Base-by-base conservation (phyloP, 345 rosid species). In the Hibiscus syriacus region DNA sequence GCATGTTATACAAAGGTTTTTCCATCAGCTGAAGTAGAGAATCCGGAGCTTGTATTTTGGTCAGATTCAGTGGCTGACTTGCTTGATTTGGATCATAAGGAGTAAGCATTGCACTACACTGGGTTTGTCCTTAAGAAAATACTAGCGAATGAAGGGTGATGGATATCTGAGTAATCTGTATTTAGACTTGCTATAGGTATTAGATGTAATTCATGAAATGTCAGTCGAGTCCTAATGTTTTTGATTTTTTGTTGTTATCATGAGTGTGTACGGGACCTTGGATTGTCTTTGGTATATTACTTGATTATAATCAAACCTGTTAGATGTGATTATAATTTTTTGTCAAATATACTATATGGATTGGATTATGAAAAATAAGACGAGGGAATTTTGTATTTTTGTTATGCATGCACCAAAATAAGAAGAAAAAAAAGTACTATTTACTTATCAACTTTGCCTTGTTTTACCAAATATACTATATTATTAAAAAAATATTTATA, bases 21-120 rank as follows among this genome's bases (percentile, higher is more conserved):
- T 0, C 96, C 99, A 17, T 91, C 98, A 19, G 97, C 77, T 69
- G 84, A 85, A 75, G 92, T 86, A 25, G 99, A 94, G 66, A 81
- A 88, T 81, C 98, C 98, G 49, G 86, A 89, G 80, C 89, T 94
- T 45, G 96, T 94, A 71, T 90, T 88, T 1, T 91, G 98, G 99
- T 94, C 99, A 38, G 90, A 85, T 5, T 88, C 96, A 27, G 97
- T 89, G 60, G 93, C 92, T 2, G 84, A 82, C 63, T 68, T 84
- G 61, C 87, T 94, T 70, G 97, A 89, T 52, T 76, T 94, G 86
- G 96, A 91, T 79, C 82, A 76, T 62, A 83, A 87, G 78, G 99
- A 94, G 99, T 94, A 81, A 86, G 98, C 79, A 27, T 53, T 60
- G 19, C 38, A 49, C 60, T 64, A 16, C 36, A 3, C 29, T 41